phyloP scores from a whole-genome alignment of 129 eudicot genomes.

The Pulicaria dysenterica region DNA sequence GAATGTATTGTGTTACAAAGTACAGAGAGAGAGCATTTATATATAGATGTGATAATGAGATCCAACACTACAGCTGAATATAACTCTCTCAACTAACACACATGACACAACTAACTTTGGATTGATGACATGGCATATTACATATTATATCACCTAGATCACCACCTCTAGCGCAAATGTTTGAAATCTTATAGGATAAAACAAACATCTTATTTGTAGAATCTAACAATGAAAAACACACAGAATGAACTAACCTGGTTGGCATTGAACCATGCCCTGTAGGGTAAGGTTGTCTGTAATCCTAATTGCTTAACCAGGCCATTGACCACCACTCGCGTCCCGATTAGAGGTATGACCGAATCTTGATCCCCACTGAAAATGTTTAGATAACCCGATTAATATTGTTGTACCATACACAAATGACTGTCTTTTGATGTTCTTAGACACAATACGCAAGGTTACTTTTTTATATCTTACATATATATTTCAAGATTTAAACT shows the following conservation, averaged over 20 bases:
- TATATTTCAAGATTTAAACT: too few relatives aligned
- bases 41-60: too few relatives aligned
- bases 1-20: too few relatives aligned
- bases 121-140: too few relatives aligned
- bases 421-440: background rate
- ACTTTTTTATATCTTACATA: too few relatives aligned
- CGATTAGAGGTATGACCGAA: conserved; percentile 79
- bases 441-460: background rate
- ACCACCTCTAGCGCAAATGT: background rate
- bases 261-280: conserved; percentile 60
- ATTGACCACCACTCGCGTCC: conserved; percentile 54
- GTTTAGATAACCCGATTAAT: background rate
- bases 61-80: too few relatives aligned
- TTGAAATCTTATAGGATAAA: too few relatives aligned
- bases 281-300: conserved; percentile 60
- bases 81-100: too few relatives aligned
- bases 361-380: conserved; percentile 89
- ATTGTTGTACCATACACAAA: background rate
- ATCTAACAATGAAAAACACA: background rate
- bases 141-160: too few relatives aligned
- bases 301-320: conserved; percentile 54
- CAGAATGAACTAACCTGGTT: conserved; percentile 52
- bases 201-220: background rate
- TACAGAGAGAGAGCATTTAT: too few relatives aligned
- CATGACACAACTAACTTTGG: too few relatives aligned